Percentiles rank a stretch among this genome's conserved stretches.
phyloP scores from a whole-genome alignment of 148 eudicot genomes.

The Vaccinium myrtillus region DNA sequence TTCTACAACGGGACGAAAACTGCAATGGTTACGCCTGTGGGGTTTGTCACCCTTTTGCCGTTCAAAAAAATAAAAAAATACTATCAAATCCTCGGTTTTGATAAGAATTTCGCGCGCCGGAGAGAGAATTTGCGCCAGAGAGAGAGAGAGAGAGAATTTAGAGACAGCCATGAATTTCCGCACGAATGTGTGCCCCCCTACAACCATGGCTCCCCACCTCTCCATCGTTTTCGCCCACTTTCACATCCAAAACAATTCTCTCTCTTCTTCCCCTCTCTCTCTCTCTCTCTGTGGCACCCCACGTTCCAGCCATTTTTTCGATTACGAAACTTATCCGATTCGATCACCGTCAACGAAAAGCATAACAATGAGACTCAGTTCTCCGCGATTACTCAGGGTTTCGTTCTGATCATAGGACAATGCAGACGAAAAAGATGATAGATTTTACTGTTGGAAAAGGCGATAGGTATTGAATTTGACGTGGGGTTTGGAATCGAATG shows the following conservation, averaged over 20 bases:
- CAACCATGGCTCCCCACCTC: neutral
- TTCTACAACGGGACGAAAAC: no score
- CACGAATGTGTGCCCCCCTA: neutral
- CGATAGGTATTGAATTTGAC: neutral
- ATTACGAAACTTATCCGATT: neutral
- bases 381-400: neutral
- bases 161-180: slow-evolving; percentile 22
- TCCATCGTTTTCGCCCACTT: slow-evolving; percentile 12
- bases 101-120: neutral
- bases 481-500: slow-evolving; percentile 2
- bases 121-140: neutral
- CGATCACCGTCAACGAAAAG: neutral
- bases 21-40: no score
- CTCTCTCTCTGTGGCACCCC: neutral
- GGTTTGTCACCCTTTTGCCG: no score
- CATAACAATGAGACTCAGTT: neutral
- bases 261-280: neutral
- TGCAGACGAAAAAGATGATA: neutral
- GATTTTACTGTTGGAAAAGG: neutral
- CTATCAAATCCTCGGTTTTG: no score
- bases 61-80: no score
- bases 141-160: slow-evolving; percentile 15
- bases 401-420: neutral
- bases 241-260: neutral
- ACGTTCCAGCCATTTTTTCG: neutral